Base-by-base conservation (phyloP, 805 yeast genomes). In the Candida chilensis region DNA sequence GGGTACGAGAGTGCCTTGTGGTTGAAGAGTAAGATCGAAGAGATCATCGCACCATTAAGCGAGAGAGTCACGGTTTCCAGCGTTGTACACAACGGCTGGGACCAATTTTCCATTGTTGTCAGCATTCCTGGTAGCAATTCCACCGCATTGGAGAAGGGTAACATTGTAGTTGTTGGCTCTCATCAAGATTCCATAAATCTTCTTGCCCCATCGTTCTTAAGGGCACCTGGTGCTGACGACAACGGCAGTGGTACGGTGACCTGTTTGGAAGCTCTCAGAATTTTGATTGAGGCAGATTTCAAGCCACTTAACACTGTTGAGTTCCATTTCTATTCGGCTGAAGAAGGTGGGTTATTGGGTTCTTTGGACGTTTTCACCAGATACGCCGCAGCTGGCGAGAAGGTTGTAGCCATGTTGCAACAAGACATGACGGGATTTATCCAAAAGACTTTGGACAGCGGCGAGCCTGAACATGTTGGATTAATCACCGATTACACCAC, bases 221-320 rank as follows among this genome's bases (percentile, higher is more conserved):
- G 74, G 16, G 85, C 95, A 0, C 96, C 96, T 2, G 97, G 97
- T 3, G 96, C 95, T 3, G 97, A 90, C 49, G 97, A 90, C 48
- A 83, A 88, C 52, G 94, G 95, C 2, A 74, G 88, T 3, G 97
- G 96, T 7, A 79, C 88, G 4, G 76, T 80, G 4, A 79, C 94
- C 3, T 69, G 73, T 19, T 52, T 87, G 32, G 94, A 87, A 50
- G 75, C 87, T 1, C 67, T 87, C 42, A 67, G 92, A 39, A 54
- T 82, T 11, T 55, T 85, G 17, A 52, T 70, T 5, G 60, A 56
- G 20, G 50, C 52, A 16, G 57, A 61, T 0, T 66, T 67, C 40
- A 43, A 55, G 34, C 86, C 88, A 10, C 56, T 67, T 26, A 84
- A 86, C 54, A 74, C 94, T 0, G 54, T 90, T 13, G 95, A 90